Percentiles rank a stretch among this genome's conserved stretches.
phyloP scores from a whole-genome alignment of 352 stramenopile species.

The Globisporangium acanthophoron region DNA sequence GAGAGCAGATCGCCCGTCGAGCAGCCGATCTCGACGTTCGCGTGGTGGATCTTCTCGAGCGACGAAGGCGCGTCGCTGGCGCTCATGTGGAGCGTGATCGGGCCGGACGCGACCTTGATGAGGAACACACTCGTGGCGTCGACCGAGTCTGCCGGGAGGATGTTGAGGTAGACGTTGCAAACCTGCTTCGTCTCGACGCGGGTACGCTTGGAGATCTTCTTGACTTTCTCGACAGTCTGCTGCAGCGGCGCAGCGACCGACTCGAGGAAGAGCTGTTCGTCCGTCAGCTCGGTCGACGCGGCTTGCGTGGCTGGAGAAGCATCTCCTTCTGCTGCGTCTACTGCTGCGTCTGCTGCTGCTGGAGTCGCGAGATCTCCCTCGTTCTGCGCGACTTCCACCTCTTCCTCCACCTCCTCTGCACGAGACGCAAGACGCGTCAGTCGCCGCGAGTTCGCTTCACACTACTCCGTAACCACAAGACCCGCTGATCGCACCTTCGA shows the following conservation, averaged over 20 bases:
- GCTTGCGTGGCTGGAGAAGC: neutral
- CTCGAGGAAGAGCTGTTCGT: slow-evolving; percentile 73
- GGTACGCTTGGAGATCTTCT: slow-evolving; percentile 38
- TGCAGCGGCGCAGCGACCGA: slow-evolving; percentile 15
- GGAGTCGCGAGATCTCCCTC: slow-evolving; percentile 22
- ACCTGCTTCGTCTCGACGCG: slow-evolving; percentile 44
- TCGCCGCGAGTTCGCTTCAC: neutral
- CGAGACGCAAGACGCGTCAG: neutral
- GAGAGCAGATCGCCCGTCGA: slow-evolving; percentile 81
- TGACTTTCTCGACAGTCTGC: slow-evolving; percentile 32
- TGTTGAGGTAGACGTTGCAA: slow-evolving; percentile 68
- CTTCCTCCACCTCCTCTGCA: slow-evolving; percentile 73
- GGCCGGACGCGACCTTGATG: slow-evolving; percentile 60
- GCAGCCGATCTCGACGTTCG: slow-evolving; percentile 83
- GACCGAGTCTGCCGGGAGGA: slow-evolving; percentile 50
- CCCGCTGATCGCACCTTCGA: slow-evolving; percentile 33
- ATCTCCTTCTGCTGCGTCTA: neutral
- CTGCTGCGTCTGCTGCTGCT: neutral
- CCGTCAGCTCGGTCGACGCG: slow-evolving; percentile 28
- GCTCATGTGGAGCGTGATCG: slow-evolving; percentile 33
- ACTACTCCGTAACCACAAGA: neutral
- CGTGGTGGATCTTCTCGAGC: slow-evolving; percentile 45
- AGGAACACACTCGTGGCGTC: slow-evolving; percentile 70
- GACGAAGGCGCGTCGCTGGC: slow-evolving; percentile 13
- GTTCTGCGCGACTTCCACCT: slow-evolving; percentile 49